Conservation (phyloP, 139 green algal species). For the Coccomyxa sp. region DNA sequence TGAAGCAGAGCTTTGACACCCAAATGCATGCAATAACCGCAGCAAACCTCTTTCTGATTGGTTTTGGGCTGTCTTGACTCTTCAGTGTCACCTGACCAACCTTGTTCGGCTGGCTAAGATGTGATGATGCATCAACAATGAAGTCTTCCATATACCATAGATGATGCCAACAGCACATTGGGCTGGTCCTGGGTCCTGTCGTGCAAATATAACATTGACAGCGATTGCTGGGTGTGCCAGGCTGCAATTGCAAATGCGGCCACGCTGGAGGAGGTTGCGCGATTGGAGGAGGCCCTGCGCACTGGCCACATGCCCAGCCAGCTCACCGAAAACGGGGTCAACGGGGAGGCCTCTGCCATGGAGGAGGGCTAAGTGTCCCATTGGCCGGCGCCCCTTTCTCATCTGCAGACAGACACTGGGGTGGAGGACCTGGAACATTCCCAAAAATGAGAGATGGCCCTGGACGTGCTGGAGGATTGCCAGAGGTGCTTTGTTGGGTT, state of each 20-base stretch:
- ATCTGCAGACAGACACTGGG: neutral
- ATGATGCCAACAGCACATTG: too few relatives aligned
- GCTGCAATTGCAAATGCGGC: slow-evolving; percentile 83
- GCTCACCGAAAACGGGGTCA: slow-evolving; percentile 1
- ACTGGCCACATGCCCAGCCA: slow-evolving; percentile 69
- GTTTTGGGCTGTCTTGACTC: too few relatives aligned
- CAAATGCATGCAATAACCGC: too few relatives aligned
- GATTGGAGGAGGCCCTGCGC: slow-evolving; percentile 77
- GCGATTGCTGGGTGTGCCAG: neutral
- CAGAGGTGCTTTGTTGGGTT: neutral
- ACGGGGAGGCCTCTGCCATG: slow-evolving; percentile 1
- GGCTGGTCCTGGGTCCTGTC: too few relatives aligned
- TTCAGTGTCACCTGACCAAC: too few relatives aligned
- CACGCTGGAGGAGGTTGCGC: slow-evolving; percentile 86
- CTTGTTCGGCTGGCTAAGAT: too few relatives aligned
- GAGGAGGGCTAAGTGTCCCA: slow-evolving; percentile 8
- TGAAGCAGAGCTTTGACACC: too few relatives aligned
- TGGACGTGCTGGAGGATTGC: neutral
- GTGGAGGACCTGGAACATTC: neutral
- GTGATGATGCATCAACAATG: too few relatives aligned
- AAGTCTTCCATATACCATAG: too few relatives aligned
- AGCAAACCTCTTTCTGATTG: too few relatives aligned
- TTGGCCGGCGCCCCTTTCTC: neutral
- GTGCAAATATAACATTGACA: neutral
- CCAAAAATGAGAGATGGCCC: neutral